phyloP scores from a whole-genome alignment of 768 basidiomycete genomes.

The Rhizopogon vinicolor region DNA sequence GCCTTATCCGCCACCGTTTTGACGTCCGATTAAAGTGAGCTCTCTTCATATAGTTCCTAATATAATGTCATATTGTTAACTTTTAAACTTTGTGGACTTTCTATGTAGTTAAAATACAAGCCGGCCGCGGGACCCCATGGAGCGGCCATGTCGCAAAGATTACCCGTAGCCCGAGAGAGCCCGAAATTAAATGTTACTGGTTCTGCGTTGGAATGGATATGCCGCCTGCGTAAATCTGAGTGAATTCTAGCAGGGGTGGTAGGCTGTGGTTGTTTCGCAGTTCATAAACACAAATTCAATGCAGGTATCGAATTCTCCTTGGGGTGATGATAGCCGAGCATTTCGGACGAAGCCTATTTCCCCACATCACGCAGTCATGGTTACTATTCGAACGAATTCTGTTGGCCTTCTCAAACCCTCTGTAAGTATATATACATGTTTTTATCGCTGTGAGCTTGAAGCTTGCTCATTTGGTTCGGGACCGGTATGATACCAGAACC shows the following conservation, averaged over 20 bases:
- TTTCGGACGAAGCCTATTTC: slow-evolving; percentile 1
- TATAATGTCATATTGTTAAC: not conserved
- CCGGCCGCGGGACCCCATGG: not conserved
- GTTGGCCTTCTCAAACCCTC: not conserved
- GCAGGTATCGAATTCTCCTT: not conserved
- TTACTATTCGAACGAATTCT: not conserved
- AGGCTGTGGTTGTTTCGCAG: not conserved
- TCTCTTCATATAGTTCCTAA: not conserved
- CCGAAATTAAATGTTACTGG: not conserved
- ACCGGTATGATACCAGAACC: not conserved
- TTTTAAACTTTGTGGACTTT: not conserved
- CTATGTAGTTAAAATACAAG: not conserved
- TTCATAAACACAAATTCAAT: too few species aligned
- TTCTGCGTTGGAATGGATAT: not conserved
- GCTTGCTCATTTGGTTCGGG: too few species aligned
- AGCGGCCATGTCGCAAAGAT: not conserved
- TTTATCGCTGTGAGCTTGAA: not conserved
- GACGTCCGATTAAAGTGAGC: not conserved
- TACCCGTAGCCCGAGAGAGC: not conserved
- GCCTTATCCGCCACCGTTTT: not conserved
- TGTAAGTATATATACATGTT: not conserved
- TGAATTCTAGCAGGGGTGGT: not conserved
- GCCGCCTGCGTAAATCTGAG: too few species aligned
- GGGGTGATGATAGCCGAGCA: not conserved
- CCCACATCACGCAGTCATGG: not conserved